Evolutionary conservation across 768 basidiomycete species (phyloP).

Genomic region (Xanthoconium stramineum): DNA sequence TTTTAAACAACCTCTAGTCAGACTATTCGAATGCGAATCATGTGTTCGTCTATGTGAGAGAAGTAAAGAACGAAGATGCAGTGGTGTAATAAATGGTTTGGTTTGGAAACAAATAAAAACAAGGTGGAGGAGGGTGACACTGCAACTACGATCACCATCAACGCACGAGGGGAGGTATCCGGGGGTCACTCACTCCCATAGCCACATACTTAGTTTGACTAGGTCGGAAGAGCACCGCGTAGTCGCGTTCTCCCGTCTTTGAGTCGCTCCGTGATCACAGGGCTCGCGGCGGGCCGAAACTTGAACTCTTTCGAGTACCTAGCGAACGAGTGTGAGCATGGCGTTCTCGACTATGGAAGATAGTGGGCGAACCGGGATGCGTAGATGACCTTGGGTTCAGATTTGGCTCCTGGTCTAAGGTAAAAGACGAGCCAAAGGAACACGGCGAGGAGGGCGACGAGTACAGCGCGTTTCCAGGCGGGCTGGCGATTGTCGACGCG

Average conservation of each 20-base stretch:
- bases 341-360: not conserved
- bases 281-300: constrained; percentile 81
- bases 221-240: constrained; percentile 58
- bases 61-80: not conserved
- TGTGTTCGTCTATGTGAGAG: too few relatives aligned
- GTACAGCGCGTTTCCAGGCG: constrained; percentile 45
- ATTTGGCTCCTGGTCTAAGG: constrained; percentile 22
- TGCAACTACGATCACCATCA: not conserved
- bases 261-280: constrained; percentile 73
- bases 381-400: constrained; percentile 50
- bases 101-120: not conserved
- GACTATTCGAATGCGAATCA: too few relatives aligned
- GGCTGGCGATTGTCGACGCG: constrained; percentile 30
- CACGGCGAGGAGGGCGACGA: constrained; percentile 40
- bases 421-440: constrained; percentile 45
- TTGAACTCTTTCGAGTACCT: constrained; percentile 85
- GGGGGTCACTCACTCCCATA: not conserved
- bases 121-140: not conserved
- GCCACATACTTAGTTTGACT: not conserved
- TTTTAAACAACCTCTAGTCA: too few relatives aligned
- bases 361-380: constrained; percentile 53
- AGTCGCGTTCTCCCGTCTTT: constrained; percentile 67
- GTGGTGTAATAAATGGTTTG: not conserved
- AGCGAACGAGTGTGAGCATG: not conserved
- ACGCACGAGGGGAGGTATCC: not conserved